Evolutionary conservation across 129 eudicot genomes (phyloP), one percentile per base, ranked within the genome.

Genomic region (Silybum marianum): DNA sequence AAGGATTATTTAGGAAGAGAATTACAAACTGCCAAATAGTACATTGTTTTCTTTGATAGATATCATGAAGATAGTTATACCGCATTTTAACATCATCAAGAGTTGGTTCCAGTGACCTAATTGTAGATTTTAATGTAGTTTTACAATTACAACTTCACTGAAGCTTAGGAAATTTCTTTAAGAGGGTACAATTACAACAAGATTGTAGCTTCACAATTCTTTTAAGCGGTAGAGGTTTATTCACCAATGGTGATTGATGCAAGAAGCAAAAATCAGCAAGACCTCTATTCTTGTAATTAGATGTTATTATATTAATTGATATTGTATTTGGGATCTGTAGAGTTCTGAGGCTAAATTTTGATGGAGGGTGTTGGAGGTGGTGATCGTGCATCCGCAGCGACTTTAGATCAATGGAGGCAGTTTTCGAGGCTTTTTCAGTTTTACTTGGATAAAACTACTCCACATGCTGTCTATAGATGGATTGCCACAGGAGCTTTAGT

Each of bases 381-480:
- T 70, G 85, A 77, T 84, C 60, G 82, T 69, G 72, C 92, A n/a
- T 78, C 84, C 3, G 90, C 85, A 23, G 88, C 89, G 3, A 81
- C 96, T 22, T 58, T 90, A 69, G 85, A 88, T 79, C 93, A 90
- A 73, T 86, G 93, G 92, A 88, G 93, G 71, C 90, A 90, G 66
- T 92, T 86, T 58, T 66, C 87, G 51, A 90, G 80, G 86, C 84
- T 73, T 36, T 95, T 92, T 51, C 98, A 90, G 92, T 80, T 63
- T 81, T 95, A 89, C 80, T 82, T 95, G 88, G 98, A 95, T 79
- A 92, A 85, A 85, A 89, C 93, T 26, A 89, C 96, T 60, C 98
- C 98, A 30, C 91, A 92, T 78, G 82, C 88, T 23, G 84, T 88
- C 67, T 82, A 89, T 78, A 85, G 98, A 74, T 95, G 98, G 98